Percentiles rank a stretch among this genome's conserved stretches.
Conservation (phyloP, 2,329 filamentous ascomycete species). For the Aspergillus luchuensis region DNA sequence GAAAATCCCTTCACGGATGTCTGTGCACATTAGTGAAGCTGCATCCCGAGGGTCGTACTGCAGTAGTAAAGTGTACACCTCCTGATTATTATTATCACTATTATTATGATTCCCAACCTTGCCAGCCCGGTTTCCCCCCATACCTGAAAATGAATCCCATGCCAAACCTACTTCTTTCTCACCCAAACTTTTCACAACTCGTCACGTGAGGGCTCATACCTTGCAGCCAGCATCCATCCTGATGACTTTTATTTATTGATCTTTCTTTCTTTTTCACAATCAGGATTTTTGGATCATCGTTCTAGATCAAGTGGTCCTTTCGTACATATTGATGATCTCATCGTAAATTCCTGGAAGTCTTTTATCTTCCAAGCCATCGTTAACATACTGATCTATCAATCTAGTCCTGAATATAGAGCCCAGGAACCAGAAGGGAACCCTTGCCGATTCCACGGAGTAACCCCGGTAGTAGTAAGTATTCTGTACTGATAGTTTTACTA, state of each 20-base stretch:
- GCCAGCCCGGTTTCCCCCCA: not conserved
- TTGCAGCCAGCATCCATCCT: not conserved
- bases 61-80: not conserved
- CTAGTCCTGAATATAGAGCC: too few species aligned
- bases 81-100: not conserved
- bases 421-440: too few species aligned
- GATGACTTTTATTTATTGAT: not conserved
- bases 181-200: not conserved
- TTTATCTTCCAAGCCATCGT: too few species aligned
- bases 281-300: not conserved
- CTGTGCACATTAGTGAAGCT: constrained; percentile 5
- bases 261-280: not conserved
- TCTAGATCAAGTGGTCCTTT: not conserved
- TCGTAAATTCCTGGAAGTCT: too few species aligned
- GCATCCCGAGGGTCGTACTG: constrained; percentile 1
- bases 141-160: not conserved
- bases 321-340: not conserved
- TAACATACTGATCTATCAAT: too few species aligned
- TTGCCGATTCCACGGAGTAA: too few species aligned
- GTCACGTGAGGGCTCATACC: not conserved
- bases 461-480: too few species aligned
- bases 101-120: not conserved
- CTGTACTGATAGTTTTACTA: not conserved
- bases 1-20: not conserved
- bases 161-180: not conserved